Evolutionary conservation across 192 early-diverging fungal genomes (phyloP).

Genomic region (Backusella tarrabulga): DNA sequence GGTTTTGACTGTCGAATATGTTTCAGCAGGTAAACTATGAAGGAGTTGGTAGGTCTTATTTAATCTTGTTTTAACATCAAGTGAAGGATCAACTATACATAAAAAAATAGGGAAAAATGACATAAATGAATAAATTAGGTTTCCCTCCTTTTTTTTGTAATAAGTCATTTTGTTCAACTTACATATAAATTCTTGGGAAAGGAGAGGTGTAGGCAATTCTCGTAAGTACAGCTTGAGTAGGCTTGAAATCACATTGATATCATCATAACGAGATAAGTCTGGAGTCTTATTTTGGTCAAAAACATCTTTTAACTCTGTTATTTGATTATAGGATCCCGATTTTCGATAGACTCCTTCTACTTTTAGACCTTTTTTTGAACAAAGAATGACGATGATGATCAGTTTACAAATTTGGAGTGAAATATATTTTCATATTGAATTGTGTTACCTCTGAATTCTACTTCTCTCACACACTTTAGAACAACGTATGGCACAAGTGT

Average conservation of each 20-base stretch:
- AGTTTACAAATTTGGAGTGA: not conserved
- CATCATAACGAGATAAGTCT: conserved; percentile 48
- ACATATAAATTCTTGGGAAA: conserved; percentile 34
- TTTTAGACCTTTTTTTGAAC: conserved; percentile 36
- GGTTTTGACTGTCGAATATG: conserved; percentile 59
- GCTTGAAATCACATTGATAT: conserved; percentile 70
- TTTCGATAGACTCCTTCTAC: conserved; percentile 81
- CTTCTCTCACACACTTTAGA: conserved; percentile 63
- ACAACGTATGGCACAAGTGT: conserved; percentile 63
- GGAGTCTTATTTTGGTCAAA: conserved; percentile 51
- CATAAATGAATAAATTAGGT: not conserved
- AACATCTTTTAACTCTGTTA: conserved; percentile 57
- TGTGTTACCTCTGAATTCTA: conserved; percentile 49
- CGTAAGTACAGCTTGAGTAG: conserved; percentile 80
- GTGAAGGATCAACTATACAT: not conserved
- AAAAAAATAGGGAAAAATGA: not conserved
- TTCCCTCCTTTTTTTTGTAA: not conserved
- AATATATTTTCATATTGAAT: not conserved
- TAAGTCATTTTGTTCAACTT: not conserved
- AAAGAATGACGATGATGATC: not conserved
- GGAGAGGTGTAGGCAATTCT: conserved; percentile 66
- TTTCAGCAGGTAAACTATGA: conserved; percentile 52
- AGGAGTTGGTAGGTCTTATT: conserved; percentile 14
- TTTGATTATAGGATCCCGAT: conserved; percentile 67
- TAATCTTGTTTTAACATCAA: not conserved